These are phyloP conservation scores for Phytophthora sansomeana DNA, from an alignment of 352 stramenopile species.

Conservation along the genomic window DNA sequence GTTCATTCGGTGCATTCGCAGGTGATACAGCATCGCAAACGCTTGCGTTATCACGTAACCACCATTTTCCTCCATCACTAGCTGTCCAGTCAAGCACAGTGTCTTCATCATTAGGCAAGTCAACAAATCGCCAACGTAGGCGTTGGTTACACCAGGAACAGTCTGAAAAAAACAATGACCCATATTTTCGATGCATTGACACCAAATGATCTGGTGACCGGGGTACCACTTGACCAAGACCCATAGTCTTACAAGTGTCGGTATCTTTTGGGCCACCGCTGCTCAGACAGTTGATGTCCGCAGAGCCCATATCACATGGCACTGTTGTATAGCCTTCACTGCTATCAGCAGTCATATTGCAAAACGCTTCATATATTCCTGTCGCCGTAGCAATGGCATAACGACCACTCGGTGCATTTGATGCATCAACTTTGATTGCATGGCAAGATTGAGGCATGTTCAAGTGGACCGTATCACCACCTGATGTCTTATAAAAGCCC, in stretches of 20 bases:
- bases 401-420: constrained; percentile 36
- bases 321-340: constrained; percentile 64
- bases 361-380: constrained; percentile 54
- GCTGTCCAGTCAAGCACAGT: constrained; percentile 55
- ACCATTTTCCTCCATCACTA: constrained; percentile 65
- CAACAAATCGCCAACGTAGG: constrained; percentile 39
- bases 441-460: constrained; percentile 66
- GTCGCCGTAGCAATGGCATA: constrained; percentile 58
- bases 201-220: constrained; percentile 57
- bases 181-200: constrained; percentile 52
- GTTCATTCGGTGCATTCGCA: constrained; percentile 35
- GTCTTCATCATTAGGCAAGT: constrained; percentile 55
- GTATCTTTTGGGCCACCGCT: constrained; percentile 46
- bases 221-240: constrained; percentile 57
- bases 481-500: constrained; percentile 37
- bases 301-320: constrained; percentile 51
- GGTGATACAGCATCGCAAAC: constrained; percentile 31
- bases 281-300: constrained; percentile 36
- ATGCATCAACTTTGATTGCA: constrained; percentile 53
- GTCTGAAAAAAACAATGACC: constrained; percentile 61
- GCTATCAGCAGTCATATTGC: constrained; percentile 60
- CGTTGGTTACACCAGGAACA: constrained; percentile 60
- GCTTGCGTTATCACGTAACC: constrained; percentile 58
- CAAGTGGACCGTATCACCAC: constrained; percentile 45
- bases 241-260: constrained; percentile 63